phyloP scores from a whole-genome alignment of 106 monocot genomes.

The Iris macrosiphon region DNA sequence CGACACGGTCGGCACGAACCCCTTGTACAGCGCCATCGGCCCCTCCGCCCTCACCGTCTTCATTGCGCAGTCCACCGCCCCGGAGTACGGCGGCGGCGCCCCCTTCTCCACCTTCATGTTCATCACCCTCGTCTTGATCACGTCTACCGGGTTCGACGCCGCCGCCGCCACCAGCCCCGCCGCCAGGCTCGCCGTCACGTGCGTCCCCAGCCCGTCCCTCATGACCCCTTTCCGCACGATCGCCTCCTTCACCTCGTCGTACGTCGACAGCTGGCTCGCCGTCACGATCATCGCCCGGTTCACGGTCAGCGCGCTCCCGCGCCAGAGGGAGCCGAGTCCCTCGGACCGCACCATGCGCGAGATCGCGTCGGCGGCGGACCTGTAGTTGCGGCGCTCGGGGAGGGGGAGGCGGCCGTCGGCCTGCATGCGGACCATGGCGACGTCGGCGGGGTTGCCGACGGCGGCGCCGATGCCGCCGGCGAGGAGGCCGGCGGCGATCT shows the following conservation, averaged over 20 bases:
- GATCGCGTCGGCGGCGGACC: slow-evolving; percentile 48
- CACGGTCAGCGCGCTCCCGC: slow-evolving; percentile 45
- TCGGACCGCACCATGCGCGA: slow-evolving; percentile 27
- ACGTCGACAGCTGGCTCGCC: slow-evolving; percentile 65
- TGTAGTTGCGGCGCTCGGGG: slow-evolving; percentile 49
- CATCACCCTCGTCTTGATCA: slow-evolving; percentile 66
- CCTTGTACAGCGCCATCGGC: slow-evolving; percentile 57
- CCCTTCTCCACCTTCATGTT: slow-evolving; percentile 45
- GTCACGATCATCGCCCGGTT: slow-evolving; percentile 73
- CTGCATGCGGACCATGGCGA: slow-evolving; percentile 81
- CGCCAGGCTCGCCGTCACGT: slow-evolving; percentile 44
- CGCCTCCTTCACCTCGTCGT: slow-evolving; percentile 58
- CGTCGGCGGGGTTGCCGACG: slow-evolving; percentile 69
- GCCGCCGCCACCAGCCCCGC: slow-evolving; percentile 58
- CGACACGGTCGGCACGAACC: slow-evolving; percentile 57
- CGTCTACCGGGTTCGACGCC: slow-evolving; percentile 65
- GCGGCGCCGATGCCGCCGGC: slow-evolving; percentile 61
- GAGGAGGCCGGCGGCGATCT: slow-evolving; percentile 61
- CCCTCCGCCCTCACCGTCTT: slow-evolving; percentile 57
- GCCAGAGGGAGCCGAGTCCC: slow-evolving; percentile 41
- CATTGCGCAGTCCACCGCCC: slow-evolving; percentile 40
- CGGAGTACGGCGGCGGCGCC: slow-evolving; percentile 26
- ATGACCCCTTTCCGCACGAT: slow-evolving; percentile 22
- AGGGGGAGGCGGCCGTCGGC: slow-evolving; percentile 63
- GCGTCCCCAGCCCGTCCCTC: slow-evolving; percentile 49